These are phyloP conservation scores for Podospora pseudoanserina DNA, from an alignment of 495 filamentous ascomycete species.

Conservation along the genomic window DNA sequence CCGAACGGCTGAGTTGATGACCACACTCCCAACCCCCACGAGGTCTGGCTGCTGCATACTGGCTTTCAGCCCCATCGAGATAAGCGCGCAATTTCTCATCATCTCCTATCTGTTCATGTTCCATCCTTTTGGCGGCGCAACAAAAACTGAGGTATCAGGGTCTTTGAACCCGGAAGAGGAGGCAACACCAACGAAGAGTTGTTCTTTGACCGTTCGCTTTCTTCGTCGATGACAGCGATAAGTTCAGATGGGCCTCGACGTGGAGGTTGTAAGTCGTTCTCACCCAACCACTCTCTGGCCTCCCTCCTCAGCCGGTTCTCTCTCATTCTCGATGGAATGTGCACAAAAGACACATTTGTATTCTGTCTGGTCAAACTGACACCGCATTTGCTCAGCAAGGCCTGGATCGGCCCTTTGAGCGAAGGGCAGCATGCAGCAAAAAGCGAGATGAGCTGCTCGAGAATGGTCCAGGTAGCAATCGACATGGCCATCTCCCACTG, in stretches of 20 bases:
- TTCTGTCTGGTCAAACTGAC: constrained; percentile 14
- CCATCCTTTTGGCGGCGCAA: neutral
- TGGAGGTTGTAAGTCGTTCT: neutral
- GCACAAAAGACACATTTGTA: constrained; percentile 16
- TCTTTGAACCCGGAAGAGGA: constrained; percentile 1
- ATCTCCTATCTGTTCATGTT: neutral
- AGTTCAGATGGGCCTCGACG: neutral
- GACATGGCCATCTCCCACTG: constrained; percentile 17
- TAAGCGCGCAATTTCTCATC: neutral
- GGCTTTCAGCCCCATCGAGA: neutral
- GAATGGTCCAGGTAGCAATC: constrained; percentile 21
- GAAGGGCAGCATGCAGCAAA: constrained; percentile 24
- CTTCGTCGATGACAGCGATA: neutral
- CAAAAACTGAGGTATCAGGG: neutral
- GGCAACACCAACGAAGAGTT: neutral
- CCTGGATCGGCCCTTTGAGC: constrained; percentile 23
- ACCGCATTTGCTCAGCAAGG: constrained; percentile 14
- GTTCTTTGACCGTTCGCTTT: neutral
- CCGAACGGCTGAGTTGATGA: neutral
- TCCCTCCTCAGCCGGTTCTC: neutral
- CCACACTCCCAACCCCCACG: neutral
- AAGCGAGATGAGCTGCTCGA: constrained; percentile 23
- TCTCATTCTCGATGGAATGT: constrained; percentile 2
- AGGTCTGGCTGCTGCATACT: neutral
- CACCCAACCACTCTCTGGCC: constrained; percentile 7